Percentiles rank a stretch among this genome's conserved stretches.
Conservation (phyloP, 108 stramenopile species). For the Skeletonema marinoi region DNA sequence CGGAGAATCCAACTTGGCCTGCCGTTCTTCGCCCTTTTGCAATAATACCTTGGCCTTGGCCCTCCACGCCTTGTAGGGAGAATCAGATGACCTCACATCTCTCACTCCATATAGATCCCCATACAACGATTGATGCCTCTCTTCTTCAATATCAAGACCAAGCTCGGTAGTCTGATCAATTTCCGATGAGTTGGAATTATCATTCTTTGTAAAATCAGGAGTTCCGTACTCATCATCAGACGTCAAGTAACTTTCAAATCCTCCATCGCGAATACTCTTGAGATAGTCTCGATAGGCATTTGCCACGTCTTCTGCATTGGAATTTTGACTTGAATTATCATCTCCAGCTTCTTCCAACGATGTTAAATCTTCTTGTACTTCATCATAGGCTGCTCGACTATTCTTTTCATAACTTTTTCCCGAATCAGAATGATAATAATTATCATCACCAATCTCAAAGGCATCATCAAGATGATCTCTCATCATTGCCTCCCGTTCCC, state of each 20-base stretch:
- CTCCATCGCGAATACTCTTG: slow-evolving; percentile 41
- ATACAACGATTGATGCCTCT: not conserved
- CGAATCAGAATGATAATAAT: slow-evolving; percentile 20
- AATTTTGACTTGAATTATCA: slow-evolving; percentile 7
- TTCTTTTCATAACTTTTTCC: not conserved
- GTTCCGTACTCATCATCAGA: slow-evolving; percentile 15
- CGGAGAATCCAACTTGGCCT: not conserved
- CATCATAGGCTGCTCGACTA: slow-evolving; percentile 12
- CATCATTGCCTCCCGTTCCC: slow-evolving; percentile 31
- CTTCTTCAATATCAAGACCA: not conserved
- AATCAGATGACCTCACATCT: not conserved
- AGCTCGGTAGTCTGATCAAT: not conserved
- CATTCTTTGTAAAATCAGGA: slow-evolving; percentile 15
- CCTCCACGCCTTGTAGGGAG: not conserved
- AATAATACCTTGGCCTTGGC: not conserved
- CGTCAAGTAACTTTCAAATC: slow-evolving; percentile 43
- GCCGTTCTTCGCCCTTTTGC: not conserved
- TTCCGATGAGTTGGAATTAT: not conserved
- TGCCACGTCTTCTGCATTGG: slow-evolving; percentile 26
- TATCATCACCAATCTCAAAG: slow-evolving; percentile 25
- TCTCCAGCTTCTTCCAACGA: slow-evolving; percentile 16
- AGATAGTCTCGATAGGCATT: slow-evolving; percentile 45
- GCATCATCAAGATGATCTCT: slow-evolving; percentile 17
- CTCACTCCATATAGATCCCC: not conserved
- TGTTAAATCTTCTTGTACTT: slow-evolving; percentile 28